Evolutionary conservation across 176 grass and related monocot genomes (phyloP), one percentile per base, ranked within the genome.

Genomic region (Zoysia japonica): DNA sequence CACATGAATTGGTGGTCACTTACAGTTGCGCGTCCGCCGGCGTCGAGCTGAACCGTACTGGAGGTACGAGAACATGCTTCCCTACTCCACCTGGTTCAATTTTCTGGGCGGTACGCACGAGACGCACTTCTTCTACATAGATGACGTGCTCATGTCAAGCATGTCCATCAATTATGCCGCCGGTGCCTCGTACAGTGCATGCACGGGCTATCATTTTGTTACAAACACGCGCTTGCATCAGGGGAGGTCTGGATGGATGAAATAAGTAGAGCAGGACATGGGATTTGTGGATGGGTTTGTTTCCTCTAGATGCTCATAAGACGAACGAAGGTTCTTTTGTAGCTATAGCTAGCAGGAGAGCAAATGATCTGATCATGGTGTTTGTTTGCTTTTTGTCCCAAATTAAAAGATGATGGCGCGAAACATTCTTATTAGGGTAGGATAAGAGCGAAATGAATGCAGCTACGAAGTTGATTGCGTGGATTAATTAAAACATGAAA

Each of bases 131-230:
- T 38, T 3, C 6, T 45, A 19, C 54, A 37, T 67, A 47, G 28
- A 28, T 28, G 19, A 59, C 16, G 42, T 59, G 46, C 43, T 70
- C 49, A 65, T 49, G 39, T 47, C 47, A 56, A 65, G 53, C 57
- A 65, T 54, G 62, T 49, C 63, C 12, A 50, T 45, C 71, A 43
- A 43, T 68, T 49, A 49, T 60, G 43, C 61, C 19, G 43, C 61
- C 19, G 53, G 52, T 50, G 61, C 48, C 28, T 47, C 48, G 40
- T 52, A 39, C 54, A 57, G 19, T 19, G 54, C 16, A 57, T 60
- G 49, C 69, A 74, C 49, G 69, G 76, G 83, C 16, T 28, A 50
- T 85, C 77, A 59, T 86, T 69, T 57, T 74, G 48, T 61, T 47
- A 47, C 11, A 35, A 42, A 40, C 60, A 19, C 15, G 53, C 57